phyloP scores from a whole-genome alignment of 192 early-diverging fungal genomes.

The Linnemannia hyalina region DNA sequence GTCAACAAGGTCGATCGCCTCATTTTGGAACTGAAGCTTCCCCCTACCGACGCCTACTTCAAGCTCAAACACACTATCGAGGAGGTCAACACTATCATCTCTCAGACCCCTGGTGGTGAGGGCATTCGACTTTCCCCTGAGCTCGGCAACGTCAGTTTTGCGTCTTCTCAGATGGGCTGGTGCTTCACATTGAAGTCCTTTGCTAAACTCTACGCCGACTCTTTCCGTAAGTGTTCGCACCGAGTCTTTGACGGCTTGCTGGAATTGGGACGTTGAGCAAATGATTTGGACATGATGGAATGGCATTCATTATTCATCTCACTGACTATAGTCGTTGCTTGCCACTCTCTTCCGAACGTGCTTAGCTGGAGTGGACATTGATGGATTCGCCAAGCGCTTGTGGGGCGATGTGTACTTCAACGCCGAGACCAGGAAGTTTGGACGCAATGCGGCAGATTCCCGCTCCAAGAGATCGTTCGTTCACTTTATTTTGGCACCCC shows the following conservation, averaged over 20 bases:
- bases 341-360: neutral
- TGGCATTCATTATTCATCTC: neutral
- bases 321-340: neutral
- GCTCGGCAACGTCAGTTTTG: constrained; percentile 96
- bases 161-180: constrained; percentile 91
- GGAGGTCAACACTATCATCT: constrained; percentile 91
- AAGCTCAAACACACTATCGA: constrained; percentile 96
- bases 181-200: constrained; percentile 94
- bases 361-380: constrained; percentile 72
- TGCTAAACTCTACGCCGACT: constrained; percentile 89
- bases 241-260: neutral
- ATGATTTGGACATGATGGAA: neutral
- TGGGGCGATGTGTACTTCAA: constrained; percentile 99
- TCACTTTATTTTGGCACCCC: constrained; percentile 95
- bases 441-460: constrained; percentile 72
- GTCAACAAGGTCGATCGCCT: constrained; percentile 99
- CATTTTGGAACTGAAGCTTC: constrained; percentile 95
- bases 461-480: constrained; percentile 88
- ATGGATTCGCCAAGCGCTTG: constrained; percentile 89
- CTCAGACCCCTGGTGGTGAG: constrained; percentile 67
- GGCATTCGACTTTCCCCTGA: constrained; percentile 90
- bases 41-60: constrained; percentile 96
- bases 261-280: too few relatives aligned
- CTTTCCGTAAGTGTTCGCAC: constrained; percentile 66
- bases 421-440: constrained; percentile 82